Conservation (phyloP, 441 rosid genomes). For the Cnidoscolus chayamansa region DNA sequence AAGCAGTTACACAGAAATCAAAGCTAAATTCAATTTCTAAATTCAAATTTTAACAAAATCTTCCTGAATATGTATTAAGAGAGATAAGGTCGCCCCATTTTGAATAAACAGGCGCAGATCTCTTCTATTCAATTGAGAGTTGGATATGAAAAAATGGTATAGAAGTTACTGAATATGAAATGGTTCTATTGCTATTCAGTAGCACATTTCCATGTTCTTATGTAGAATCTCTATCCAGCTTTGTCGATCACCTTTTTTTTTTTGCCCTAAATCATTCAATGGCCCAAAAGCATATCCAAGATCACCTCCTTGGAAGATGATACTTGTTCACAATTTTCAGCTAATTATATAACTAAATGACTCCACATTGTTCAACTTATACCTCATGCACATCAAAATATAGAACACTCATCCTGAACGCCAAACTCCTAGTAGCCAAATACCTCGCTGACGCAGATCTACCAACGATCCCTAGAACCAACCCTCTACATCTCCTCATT, state of each 20-base stretch:
- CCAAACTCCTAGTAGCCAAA: slow-evolving; percentile 82
- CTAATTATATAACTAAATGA: not conserved
- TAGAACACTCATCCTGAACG: slow-evolving; percentile 92
- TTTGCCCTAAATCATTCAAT: not conserved
- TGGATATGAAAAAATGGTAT: too few species aligned
- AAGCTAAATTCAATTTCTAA: not conserved
- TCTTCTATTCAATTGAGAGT: too few species aligned
- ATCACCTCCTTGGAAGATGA: too few species aligned
- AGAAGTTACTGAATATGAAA: not conserved
- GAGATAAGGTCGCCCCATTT: not conserved
- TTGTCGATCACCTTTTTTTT: not conserved
- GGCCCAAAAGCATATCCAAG: not conserved
- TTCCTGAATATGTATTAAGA: too few species aligned
- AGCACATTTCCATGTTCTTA: not conserved
- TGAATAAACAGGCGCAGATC: not conserved
- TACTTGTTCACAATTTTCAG: not conserved
- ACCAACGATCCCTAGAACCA: slow-evolving; percentile 89
- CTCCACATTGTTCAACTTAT: not conserved
- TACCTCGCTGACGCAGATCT: slow-evolving; percentile 84
- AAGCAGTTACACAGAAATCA: not conserved
- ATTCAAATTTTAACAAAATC: slow-evolving; percentile 8
- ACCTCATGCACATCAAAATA: slow-evolving; percentile 86
- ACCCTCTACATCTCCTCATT: slow-evolving; percentile 91
- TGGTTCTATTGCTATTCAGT: not conserved
- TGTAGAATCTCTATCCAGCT: not conserved